A percentile compares a stretch with the other conserved stretches of the same genome.
phyloP scores from a whole-genome alignment of 352 stramenopile species.

The Phytophthora tentaculata region DNA sequence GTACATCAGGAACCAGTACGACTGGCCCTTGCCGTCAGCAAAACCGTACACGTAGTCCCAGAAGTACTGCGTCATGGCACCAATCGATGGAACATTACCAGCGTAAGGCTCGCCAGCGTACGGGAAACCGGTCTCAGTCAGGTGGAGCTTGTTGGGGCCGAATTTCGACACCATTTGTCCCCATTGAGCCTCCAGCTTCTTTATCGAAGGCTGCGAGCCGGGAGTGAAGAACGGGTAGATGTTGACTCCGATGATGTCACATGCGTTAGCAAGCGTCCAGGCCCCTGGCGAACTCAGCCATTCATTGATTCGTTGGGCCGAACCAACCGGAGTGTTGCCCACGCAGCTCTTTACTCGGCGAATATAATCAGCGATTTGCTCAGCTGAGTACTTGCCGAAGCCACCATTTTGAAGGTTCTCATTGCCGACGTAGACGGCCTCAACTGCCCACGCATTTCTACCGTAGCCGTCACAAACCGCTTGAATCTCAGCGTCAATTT shows the following conservation, averaged over 20 bases:
- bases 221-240: slow-evolving; percentile 53
- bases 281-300: slow-evolving; percentile 41
- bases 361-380: slow-evolving; percentile 48
- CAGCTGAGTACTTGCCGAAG: slow-evolving; percentile 40
- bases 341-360: slow-evolving; percentile 54
- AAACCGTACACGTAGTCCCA: slow-evolving; percentile 50
- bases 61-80: slow-evolving; percentile 48
- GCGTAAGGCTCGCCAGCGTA: slow-evolving; percentile 31
- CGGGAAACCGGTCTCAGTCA: slow-evolving; percentile 65
- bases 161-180: slow-evolving; percentile 46
- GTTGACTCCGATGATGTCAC: slow-evolving; percentile 39
- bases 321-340: slow-evolving; percentile 54
- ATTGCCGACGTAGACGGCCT: slow-evolving; percentile 78
- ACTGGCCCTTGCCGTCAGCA: slow-evolving; percentile 19
- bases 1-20: slow-evolving; percentile 74
- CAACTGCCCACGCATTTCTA: slow-evolving; percentile 38
- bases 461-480: slow-evolving; percentile 54
- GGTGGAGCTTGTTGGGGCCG: slow-evolving; percentile 36
- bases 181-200: slow-evolving; percentile 58
- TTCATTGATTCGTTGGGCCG: slow-evolving; percentile 66
- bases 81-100: slow-evolving; percentile 45
- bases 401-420: slow-evolving; percentile 60
- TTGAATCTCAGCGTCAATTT: slow-evolving; percentile 53
- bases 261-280: slow-evolving; percentile 42
- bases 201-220: slow-evolving; percentile 35